Evolutionary conservation across 176 grass and related monocot genomes (phyloP).

Genomic region (Lolium perenne): DNA sequence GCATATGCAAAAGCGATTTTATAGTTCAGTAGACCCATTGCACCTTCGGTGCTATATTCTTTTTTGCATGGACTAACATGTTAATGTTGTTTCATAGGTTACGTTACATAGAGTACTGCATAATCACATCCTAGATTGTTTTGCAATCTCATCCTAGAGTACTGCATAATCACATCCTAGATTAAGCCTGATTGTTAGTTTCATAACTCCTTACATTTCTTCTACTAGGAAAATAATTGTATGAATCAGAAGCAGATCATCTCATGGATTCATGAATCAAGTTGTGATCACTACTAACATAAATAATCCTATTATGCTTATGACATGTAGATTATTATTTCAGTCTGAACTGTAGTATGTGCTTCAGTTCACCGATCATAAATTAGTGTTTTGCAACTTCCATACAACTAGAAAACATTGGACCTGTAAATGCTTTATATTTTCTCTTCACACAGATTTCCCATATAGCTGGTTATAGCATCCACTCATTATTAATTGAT

Average conservation of each 20-base stretch:
- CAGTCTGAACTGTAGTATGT: background rate
- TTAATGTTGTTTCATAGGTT: background rate
- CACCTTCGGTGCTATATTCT: background rate
- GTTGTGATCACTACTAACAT: background rate
- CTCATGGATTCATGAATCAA: background rate
- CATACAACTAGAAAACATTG: background rate
- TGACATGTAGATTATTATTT: background rate
- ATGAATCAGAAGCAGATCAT: background rate
- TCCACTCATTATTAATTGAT: background rate
- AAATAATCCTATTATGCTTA: background rate
- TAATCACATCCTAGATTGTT: background rate
- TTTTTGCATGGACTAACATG: conserved; percentile 19
- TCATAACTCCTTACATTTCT: background rate
- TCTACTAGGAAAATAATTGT: background rate
- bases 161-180: background rate
- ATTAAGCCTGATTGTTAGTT: background rate
- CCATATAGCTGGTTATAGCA: background rate
- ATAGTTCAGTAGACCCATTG: background rate
- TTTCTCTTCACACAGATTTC: background rate
- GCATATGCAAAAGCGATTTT: background rate
- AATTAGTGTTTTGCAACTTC: background rate
- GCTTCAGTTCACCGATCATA: background rate
- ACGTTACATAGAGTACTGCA: background rate
- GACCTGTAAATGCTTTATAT: background rate
- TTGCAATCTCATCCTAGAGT: background rate